Conservation (phyloP, 2,329 filamentous ascomycete species). For the Orbilia blumenaviensis region DNA sequence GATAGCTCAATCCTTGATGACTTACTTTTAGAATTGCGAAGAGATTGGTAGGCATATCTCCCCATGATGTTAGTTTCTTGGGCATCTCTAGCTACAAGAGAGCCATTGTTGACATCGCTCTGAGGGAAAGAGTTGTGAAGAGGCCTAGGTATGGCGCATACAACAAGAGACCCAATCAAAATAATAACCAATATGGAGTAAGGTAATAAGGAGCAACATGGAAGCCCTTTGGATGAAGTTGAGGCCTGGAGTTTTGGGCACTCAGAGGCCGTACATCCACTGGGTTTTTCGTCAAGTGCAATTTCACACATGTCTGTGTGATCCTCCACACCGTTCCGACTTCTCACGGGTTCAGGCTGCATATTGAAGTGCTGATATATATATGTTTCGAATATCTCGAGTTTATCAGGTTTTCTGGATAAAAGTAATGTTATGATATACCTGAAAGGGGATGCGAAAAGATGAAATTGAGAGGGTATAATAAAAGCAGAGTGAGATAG, state of each 20-base stretch:
- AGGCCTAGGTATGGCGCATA: not conserved
- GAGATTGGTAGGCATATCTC: conserved; percentile 1
- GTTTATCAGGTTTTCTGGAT: not conserved
- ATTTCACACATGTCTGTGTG: not conserved
- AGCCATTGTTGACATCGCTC: not conserved
- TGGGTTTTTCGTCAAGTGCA: not conserved
- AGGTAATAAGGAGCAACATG: too few relatives aligned
- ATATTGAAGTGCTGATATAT: not conserved
- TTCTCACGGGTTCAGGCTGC: not conserved
- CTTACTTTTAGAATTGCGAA: not conserved
- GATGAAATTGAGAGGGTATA: too few relatives aligned
- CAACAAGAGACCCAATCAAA: not conserved
- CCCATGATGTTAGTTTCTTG: not conserved
- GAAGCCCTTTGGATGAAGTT: not conserved
- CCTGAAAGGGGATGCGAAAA: too few relatives aligned
- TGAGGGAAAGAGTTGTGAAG: not conserved
- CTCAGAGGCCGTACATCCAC: not conserved
- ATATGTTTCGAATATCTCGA: not conserved
- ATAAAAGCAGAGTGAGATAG: too few relatives aligned
- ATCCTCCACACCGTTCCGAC: not conserved
- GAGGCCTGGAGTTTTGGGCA: not conserved
- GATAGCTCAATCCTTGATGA: not conserved
- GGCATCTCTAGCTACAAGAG: not conserved
- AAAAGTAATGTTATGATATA: too few relatives aligned
- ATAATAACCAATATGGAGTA: too few relatives aligned